Evolutionary conservation across 202 grass and related monocot genomes (phyloP).

Genomic region (Dendrocalamus latiflorus): DNA sequence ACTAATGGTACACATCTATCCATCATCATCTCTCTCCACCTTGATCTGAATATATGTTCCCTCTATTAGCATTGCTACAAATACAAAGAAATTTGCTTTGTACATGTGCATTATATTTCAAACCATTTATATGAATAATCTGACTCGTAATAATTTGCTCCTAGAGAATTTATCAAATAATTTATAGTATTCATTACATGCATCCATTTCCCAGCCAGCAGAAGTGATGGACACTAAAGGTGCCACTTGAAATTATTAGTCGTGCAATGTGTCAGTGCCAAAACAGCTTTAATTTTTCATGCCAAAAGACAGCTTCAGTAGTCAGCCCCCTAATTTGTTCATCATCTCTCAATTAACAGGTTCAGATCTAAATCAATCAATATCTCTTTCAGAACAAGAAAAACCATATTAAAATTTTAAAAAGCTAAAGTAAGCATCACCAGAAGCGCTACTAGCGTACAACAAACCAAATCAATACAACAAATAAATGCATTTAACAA

Average conservation of each 20-base stretch:
- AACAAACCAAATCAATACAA: slow-evolving; percentile 21
- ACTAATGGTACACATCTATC: not conserved
- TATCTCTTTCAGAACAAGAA: not conserved
- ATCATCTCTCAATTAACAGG: not conserved
- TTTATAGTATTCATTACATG: not conserved
- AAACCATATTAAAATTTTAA: not conserved
- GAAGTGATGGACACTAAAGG: not conserved
- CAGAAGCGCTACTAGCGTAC: not conserved
- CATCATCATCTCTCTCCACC: not conserved
- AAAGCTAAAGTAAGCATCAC: slow-evolving; percentile 10
- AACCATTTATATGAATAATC: not conserved
- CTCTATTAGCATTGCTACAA: not conserved
- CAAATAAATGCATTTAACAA: slow-evolving; percentile 18
- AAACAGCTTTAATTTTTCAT: not conserved
- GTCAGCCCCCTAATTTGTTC: not conserved
- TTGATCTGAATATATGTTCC: not conserved
- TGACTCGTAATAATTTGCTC: not conserved
- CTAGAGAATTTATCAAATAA: not conserved
- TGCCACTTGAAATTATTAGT: not conserved
- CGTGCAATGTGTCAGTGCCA: not conserved
- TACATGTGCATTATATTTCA: not conserved
- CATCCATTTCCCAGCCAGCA: not conserved
- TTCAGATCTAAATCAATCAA: not conserved
- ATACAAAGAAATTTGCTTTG: not conserved
- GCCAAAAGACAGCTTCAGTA: not conserved